Evolutionary conservation across 1,139 yeast species (phyloP).

Genomic region (Candida neerlandica): DNA sequence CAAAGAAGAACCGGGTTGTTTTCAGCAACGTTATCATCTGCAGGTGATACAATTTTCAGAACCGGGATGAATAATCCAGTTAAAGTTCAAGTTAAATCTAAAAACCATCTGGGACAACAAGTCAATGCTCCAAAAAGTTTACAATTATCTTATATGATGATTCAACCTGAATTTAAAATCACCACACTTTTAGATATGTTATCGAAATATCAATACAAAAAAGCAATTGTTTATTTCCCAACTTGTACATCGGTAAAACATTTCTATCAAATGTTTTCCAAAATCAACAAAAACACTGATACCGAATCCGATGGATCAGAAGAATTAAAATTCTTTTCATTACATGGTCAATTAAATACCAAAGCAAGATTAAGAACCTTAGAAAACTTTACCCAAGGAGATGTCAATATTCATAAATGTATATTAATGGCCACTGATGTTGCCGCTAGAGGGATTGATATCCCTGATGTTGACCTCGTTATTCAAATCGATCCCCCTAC

Average conservation of each 20-base stretch:
- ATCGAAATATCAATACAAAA: conserved; percentile 58
- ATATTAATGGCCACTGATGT: conserved; percentile 81
- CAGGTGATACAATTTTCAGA: conserved; percentile 67
- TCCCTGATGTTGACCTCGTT: conserved; percentile 89
- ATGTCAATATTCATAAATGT: conserved; percentile 45
- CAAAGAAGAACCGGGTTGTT: conserved; percentile 93
- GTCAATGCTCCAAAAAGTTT: conserved; percentile 61
- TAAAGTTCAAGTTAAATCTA: conserved; percentile 70
- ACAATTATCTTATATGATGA: conserved; percentile 60
- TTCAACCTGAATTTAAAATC: conserved; percentile 63
- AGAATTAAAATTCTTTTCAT: conserved; percentile 56
- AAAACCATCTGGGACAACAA: conserved; percentile 19
- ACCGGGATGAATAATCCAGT: conserved; percentile 92
- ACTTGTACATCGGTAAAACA: conserved; percentile 82
- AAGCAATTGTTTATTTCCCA: conserved; percentile 88
- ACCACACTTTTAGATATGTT: conserved; percentile 59
- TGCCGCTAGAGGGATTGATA: conserved; percentile 93
- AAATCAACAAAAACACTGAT: conserved; percentile 14
- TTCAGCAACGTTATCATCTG: conserved; percentile 87
- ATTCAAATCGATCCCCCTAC: conserved; percentile 90
- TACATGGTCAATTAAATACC: conserved; percentile 85
- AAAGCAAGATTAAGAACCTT: conserved; percentile 75
- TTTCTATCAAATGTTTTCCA: conserved; percentile 61
- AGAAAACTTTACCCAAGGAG: conserved; percentile 54
- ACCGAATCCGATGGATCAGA: conserved; percentile 18